Evolutionary conservation across 805 yeast genomes (phyloP), one percentile per base, ranked within the genome.

Genomic region (Candida arabinofermentans): DNA sequence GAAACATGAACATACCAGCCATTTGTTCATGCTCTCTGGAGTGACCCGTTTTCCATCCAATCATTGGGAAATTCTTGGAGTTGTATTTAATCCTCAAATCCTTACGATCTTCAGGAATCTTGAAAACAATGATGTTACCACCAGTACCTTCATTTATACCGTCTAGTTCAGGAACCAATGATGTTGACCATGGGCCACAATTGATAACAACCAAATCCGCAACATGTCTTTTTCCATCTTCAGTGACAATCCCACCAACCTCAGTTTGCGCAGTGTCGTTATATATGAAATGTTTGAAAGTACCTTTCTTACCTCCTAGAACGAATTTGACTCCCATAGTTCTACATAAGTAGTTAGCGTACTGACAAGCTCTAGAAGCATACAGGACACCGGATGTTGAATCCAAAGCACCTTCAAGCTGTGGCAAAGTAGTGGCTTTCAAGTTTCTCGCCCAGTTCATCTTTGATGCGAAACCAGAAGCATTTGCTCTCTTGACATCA

Each of bases 121-220:
- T 59, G 41, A 63, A 50, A 17, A 59, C 41, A 2, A 63, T 40
- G n/a, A 69, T 58, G 46, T 65, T 67, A 13, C 70, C 72, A 7
- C 59, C 54, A 13, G 64, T 56, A 0, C 64, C 72, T 44, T 65
- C 69, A 44, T 58, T 59, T 29, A 64, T 53, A 9, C 69, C 68
- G 36, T 58, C 62, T 6, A 67, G 60, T 38, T 59, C 64, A 13
- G 69, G 68, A 24, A 61, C 51, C 5, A 62, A 41, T 13, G 44
- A 38, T 4, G 58, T 51, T 3, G 61, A 49, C 66, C 66, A 62
- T 13, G 64, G 60, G 9, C 67, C 67, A 38, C 59, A 51, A 22
- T 50, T 50, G n/a, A 61, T 42, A 14, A 62, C 57, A 2, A 50
- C 53, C 24, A 58, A 42, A 19, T 54, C 58, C 9, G 64, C 53